Evolutionary conservation across 2,329 filamentous ascomycete species (phyloP).

Genomic region (Colletotrichum sp.): DNA sequence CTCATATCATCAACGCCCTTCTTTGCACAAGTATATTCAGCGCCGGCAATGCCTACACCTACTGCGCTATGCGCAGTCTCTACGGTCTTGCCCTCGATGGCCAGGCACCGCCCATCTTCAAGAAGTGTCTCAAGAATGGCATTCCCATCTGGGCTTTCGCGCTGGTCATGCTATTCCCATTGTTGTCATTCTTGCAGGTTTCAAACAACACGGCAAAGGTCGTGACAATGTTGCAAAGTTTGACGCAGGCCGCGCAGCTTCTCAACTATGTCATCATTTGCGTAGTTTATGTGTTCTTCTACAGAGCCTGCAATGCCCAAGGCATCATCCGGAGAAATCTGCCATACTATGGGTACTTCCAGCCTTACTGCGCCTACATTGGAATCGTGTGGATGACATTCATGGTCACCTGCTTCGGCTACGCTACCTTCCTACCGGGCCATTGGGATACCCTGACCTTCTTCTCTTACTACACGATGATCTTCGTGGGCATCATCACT

Average conservation of each 20-base stretch:
- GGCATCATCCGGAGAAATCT: conserved; percentile 49
- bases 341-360: conserved; percentile 64
- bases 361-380: conserved; percentile 62
- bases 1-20: conserved; percentile 63
- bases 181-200: conserved; percentile 58
- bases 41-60: conserved; percentile 29
- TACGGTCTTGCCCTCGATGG: conserved; percentile 61
- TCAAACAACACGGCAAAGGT: conserved; percentile 53
- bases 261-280: conserved; percentile 60
- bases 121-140: conserved; percentile 60
- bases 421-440: conserved; percentile 47
- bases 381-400: conserved; percentile 45
- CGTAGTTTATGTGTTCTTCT: conserved; percentile 62
- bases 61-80: conserved; percentile 60
- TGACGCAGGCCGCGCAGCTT: conserved; percentile 51
- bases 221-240: conserved; percentile 56
- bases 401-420: conserved; percentile 60
- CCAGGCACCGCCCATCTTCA: conserved; percentile 55
- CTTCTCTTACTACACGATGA: conserved; percentile 63
- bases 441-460: conserved; percentile 53
- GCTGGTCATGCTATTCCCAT: conserved; percentile 58
- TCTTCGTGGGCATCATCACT: conserved; percentile 56
- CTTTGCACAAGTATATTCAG: conserved; percentile 57
- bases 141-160: conserved; percentile 65
- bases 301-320: conserved; percentile 56